Conservation (phyloP, 1,284 basidiomycete species). For the Leccinum colubrinum region DNA sequence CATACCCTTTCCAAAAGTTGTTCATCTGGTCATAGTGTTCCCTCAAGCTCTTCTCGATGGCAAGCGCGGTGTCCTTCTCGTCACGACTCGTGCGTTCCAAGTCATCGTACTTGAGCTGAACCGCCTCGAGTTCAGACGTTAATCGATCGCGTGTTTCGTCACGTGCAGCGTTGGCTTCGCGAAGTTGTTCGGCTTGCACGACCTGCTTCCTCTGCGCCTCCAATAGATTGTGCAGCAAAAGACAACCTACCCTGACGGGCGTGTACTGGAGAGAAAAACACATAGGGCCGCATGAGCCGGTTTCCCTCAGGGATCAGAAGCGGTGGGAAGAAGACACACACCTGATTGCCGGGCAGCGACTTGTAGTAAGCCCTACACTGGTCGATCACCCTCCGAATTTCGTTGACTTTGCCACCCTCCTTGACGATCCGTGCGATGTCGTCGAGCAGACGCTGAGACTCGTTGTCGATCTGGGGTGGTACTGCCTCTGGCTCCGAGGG, state of each 20-base stretch:
- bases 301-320: constrained; percentile 7
- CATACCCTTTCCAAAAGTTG: constrained; percentile 39
- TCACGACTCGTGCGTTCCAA: constrained; percentile 30
- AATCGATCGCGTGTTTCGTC: constrained; percentile 32
- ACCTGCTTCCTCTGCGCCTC: constrained; percentile 31
- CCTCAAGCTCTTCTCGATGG: constrained; percentile 35
- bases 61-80: constrained; percentile 37
- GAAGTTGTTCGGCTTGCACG: constrained; percentile 28
- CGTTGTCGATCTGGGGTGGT: constrained; percentile 27
- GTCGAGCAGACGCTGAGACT: constrained; percentile 34
- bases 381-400: constrained; percentile 37
- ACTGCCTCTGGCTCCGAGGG: constrained; percentile 16
- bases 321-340: constrained; percentile 16
- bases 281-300: neutral
- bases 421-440: constrained; percentile 38
- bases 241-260: constrained; percentile 32
- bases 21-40: constrained; percentile 36
- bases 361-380: constrained; percentile 38
- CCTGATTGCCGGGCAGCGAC: constrained; percentile 33
- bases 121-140: constrained; percentile 27
- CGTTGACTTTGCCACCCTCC: constrained; percentile 35
- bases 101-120: constrained; percentile 27
- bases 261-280: constrained; percentile 24
- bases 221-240: constrained; percentile 31
- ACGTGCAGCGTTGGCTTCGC: constrained; percentile 21